A percentile compares a stretch with the other conserved stretches of the same genome.
Conservation (phyloP, 2,329 filamentous ascomycete genomes). For the Magnaporthiopsis poae region DNA sequence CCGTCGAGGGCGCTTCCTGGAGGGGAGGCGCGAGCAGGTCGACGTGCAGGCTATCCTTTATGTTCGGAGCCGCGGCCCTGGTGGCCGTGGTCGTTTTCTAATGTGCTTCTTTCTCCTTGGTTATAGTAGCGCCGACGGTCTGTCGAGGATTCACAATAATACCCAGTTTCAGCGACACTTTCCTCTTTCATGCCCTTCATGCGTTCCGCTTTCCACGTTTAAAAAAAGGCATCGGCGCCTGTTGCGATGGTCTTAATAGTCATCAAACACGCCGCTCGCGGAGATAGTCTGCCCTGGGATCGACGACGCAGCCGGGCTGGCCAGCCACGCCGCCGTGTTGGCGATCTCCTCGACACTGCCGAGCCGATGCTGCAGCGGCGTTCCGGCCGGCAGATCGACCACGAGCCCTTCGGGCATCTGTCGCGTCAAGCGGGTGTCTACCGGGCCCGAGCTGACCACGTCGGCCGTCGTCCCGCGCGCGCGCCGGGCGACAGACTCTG, state of each 20-base stretch:
- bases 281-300: slow-evolving; percentile 46
- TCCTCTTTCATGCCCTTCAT: background rate
- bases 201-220: background rate
- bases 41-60: background rate
- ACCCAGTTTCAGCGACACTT: background rate
- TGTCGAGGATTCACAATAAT: background rate
- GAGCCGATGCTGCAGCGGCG: slow-evolving; percentile 39
- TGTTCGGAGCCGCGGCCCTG: background rate
- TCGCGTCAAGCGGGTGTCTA: slow-evolving; percentile 47
- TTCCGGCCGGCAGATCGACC: slow-evolving; percentile 38
- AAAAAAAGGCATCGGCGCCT: background rate
- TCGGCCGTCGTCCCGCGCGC: slow-evolving; percentile 49
- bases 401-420: slow-evolving; percentile 39
- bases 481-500: slow-evolving; percentile 47
- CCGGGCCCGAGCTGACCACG: slow-evolving; percentile 48
- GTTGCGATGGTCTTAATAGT: background rate
- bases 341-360: slow-evolving; percentile 46
- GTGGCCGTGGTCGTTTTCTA: background rate
- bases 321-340: slow-evolving; percentile 45
- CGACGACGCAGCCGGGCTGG: slow-evolving; percentile 38
- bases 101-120: background rate
- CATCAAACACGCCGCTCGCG: slow-evolving; percentile 36
- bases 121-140: background rate
- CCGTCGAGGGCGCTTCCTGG: slow-evolving; percentile 18
- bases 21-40: background rate